phyloP scores from a whole-genome alignment of 495 filamentous ascomycete species.

The Astrocystis sublimbata region DNA sequence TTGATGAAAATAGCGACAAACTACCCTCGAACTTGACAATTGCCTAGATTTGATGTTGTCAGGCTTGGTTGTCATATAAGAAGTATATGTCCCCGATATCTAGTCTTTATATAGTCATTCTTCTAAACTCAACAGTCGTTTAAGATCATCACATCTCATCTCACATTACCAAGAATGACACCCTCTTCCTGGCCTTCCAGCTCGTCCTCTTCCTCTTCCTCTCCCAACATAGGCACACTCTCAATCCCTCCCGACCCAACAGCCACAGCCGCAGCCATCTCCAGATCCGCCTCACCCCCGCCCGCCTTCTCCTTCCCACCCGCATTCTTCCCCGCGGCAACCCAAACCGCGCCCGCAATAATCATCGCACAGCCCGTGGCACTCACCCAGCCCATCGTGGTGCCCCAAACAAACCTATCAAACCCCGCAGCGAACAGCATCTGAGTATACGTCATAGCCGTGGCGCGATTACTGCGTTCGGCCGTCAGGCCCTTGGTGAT shows the following conservation, averaged over 20 bases:
- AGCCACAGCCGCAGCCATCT: conserved; percentile 6
- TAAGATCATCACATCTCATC: neutral
- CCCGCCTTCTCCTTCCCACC: conserved; percentile 11
- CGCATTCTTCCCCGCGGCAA: conserved; percentile 58
- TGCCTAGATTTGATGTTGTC: too few species aligned
- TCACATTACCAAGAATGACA: neutral
- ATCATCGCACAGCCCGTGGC: conserved; percentile 77
- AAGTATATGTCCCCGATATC: neutral
- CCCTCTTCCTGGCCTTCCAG: conserved; percentile 7
- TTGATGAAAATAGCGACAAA: too few species aligned
- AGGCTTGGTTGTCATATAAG: neutral
- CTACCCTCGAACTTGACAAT: too few species aligned
- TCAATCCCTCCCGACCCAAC: conserved; percentile 15
- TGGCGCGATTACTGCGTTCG: conserved; percentile 68
- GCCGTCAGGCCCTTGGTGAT: conserved; percentile 77
- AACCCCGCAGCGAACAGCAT: conserved; percentile 89
- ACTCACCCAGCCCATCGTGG: conserved; percentile 63
- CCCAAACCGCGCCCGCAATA: conserved; percentile 76
- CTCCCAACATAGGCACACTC: conserved; percentile 7
- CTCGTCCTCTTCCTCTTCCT: too few species aligned
- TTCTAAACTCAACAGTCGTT: neutral
- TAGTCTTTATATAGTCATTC: too few species aligned
- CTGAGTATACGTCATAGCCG: conserved; percentile 87
- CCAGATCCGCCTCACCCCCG: conserved; percentile 16
- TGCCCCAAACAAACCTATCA: conserved; percentile 77